A percentile compares a stretch with the other conserved stretches of the same genome.
phyloP scores from a whole-genome alignment of 2,329 filamentous ascomycete species.

The Hypoxylon sp. region DNA sequence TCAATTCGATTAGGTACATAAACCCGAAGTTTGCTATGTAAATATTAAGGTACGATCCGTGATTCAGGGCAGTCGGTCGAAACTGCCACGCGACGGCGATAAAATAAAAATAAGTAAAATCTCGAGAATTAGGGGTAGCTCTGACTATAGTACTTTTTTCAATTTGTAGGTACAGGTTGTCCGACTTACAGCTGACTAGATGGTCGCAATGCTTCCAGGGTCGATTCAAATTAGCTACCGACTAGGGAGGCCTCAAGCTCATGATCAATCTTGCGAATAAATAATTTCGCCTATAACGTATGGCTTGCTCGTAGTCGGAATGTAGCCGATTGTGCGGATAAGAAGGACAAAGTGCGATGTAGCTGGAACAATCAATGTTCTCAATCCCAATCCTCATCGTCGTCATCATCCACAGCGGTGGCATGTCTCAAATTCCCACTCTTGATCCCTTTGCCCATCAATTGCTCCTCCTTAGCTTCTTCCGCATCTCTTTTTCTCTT shows the following conservation, averaged over 20 bases:
- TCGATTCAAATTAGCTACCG: constrained; percentile 12
- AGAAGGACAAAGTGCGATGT: no score
- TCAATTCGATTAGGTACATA: constrained; percentile 18
- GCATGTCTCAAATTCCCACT: constrained; percentile 59
- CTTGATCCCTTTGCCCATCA: constrained; percentile 60
- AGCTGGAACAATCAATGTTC: background rate
- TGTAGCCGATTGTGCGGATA: no score
- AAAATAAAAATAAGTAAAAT: no score
- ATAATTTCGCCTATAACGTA: constrained; percentile 2
- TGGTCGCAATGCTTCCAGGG: no score
- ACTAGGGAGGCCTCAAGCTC: background rate
- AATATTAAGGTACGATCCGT: no score
- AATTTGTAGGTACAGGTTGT: no score
- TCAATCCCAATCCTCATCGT: constrained; percentile 72
- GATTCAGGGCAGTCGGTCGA: no score
- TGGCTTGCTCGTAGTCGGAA: constrained; percentile 2
- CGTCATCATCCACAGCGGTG: constrained; percentile 52
- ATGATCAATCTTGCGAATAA: constrained; percentile 6
- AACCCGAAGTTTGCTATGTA: no score
- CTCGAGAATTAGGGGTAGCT: no score
- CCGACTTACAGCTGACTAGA: no score
- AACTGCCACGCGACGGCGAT: no score
- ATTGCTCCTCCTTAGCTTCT: constrained; percentile 67
- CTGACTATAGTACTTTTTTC: no score
- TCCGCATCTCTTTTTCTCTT: constrained; percentile 68